Base-by-base conservation (phyloP, 768 basidiomycete species). In the Lactarius deliciosus region DNA sequence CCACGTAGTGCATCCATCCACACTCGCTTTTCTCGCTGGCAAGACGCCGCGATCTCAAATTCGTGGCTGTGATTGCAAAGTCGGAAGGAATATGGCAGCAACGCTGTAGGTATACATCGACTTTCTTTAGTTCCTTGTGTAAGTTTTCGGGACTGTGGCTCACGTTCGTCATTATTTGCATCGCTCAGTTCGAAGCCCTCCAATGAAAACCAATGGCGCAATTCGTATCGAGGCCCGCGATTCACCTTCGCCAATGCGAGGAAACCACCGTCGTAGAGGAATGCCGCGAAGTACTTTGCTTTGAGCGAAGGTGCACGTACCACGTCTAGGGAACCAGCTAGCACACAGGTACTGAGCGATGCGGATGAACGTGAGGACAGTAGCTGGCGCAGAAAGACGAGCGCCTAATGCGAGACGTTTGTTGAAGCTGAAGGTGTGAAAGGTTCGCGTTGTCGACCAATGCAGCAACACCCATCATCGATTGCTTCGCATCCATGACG, bases 171-270 rank as follows among this genome's bases (percentile, higher is more conserved):
- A 32, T 87, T 85, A 41, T 82, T 83, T 20, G 86, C 80, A 64
- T 92, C 91, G 16, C 82, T 77, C 45, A 96, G 70, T 61, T 91
- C 86, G 70, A 92, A 91, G 22, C 85, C 85, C 55, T 82, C 81
- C 25, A 97, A 78, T 47, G 86, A 84, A 72, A 98, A 89, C 91
- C 94, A 98, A 74, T 96, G 90, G 67, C 82, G 85, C 20, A 94
- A 87, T 72, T 96, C 93, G 73, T 97, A 99, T 40, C 80, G 80
- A 74, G 82, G 91, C 70, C 80, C 80, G 65, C 85, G 82, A 77
- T 92, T 94, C 47, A 95, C 89, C 78, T 96, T 98, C 70, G 87
- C 92, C 55, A 99, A 79, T 25, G 97, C 82, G 45, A 98, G 76
- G 74, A 94, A 98, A 13, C 91, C 94, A 13, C 90, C 88, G 41